Evolutionary conservation across 306 rosid species (phyloP), one percentile per base, ranked within the genome.

Genomic region (Quercus variabilis): DNA sequence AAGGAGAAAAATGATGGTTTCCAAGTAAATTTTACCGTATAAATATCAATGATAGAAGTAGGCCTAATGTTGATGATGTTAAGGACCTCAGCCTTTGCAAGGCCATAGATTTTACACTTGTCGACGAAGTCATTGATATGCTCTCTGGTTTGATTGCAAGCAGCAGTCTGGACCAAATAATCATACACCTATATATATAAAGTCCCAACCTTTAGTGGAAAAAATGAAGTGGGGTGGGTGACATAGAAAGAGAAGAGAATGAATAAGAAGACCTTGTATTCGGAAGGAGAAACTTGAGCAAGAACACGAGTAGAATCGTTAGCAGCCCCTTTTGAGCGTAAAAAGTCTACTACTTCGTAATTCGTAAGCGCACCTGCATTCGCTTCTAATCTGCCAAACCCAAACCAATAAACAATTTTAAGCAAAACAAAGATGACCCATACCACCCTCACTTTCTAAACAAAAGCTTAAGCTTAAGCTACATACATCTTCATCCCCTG

Each of bases 51-150:
- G 0, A 58, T 60, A 18, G 82, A 23, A 67, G 85, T 57, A 15
- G 97, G 93, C 80, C 93, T 88, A 23, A 69, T 65, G 85, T 94
- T 89, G 71, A 92, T 15, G 74, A 94, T 84, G 76, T 94, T 94
- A 69, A 94, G 87, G 79, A 94, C 35, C 87, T 88, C 96, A 59
- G 93, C 91, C 85, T 91, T 85, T 15, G 93, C 92, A 33, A 94
- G 90, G 71, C 87, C 88, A 79, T 78, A 87, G 33, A 26, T 76
- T 74, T 76, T 88, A 79, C 86, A 83, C 75, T 79, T 84, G 31
- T 68, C 80, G 75, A 87, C 55, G 83, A 92, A 92, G 58, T 85
- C 92, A 6, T 58, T 31, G 81, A 92, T 52, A 72, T 49, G 72
- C 82, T 90, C 91, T 71, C 81, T 89, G 31, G 90, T 87, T 83